Conservation (phyloP, 495 filamentous ascomycete genomes). For the Xanthoparmelia taractica region DNA sequence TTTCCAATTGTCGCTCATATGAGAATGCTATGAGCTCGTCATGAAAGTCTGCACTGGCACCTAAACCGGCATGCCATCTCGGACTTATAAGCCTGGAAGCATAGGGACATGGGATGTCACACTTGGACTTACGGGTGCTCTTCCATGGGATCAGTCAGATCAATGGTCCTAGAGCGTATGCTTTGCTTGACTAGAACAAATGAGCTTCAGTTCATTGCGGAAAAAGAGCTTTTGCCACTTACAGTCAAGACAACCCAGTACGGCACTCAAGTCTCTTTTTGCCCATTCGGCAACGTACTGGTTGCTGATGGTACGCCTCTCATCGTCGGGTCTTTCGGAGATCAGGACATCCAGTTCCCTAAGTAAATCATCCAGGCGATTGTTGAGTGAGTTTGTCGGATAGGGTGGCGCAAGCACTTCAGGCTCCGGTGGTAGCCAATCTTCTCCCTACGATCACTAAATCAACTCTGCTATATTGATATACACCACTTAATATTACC, state of each 20-base stretch:
- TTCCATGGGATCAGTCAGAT: slow-evolving; percentile 19
- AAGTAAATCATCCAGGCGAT: slow-evolving; percentile 48
- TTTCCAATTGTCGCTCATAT: slow-evolving; percentile 35
- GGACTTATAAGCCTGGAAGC: slow-evolving; percentile 15
- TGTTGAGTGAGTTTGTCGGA: slow-evolving; percentile 39
- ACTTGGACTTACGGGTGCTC: slow-evolving; percentile 31
- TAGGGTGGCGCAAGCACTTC: slow-evolving; percentile 33
- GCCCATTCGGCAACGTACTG: slow-evolving; percentile 31
- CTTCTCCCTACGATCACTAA: slow-evolving; percentile 21
- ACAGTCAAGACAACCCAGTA: slow-evolving; percentile 46
- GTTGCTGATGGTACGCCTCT: slow-evolving; percentile 36
- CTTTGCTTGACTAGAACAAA: slow-evolving; percentile 25
- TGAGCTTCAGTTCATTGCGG: slow-evolving; percentile 1
- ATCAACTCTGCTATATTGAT: background rate
- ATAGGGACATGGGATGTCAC: background rate
- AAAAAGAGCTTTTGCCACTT: slow-evolving; percentile 19
- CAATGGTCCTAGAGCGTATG: slow-evolving; percentile 22
- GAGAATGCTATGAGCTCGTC: slow-evolving; percentile 46
- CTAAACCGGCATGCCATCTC: slow-evolving; percentile 42
- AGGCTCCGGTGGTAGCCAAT: slow-evolving; percentile 43
- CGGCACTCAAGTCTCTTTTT: slow-evolving; percentile 34
- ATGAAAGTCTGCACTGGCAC: slow-evolving; percentile 41
- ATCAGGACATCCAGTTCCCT: slow-evolving; percentile 46
- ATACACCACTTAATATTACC: slow-evolving; percentile 26
- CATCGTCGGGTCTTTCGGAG: slow-evolving; percentile 37